Evolutionary conservation across 805 yeast species (phyloP), one percentile per base, ranked within the genome.

Genomic region (Zygosaccharomyces siamensis): DNA sequence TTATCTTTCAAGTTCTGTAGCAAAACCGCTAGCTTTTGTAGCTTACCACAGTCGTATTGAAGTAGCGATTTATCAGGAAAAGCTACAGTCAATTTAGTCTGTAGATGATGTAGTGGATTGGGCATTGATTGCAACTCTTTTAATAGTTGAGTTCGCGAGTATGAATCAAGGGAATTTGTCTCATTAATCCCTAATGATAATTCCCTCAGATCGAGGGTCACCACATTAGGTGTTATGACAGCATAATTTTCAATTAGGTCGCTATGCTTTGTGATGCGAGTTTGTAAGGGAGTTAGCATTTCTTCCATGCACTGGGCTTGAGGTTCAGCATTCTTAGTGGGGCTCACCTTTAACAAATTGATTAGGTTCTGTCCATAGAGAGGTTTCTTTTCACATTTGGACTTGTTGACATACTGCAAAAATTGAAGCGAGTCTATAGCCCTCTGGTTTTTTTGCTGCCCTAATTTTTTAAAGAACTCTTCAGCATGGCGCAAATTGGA

Each of bases 11-110:
- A 72, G 23, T 88, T 84, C 49, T 84, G 87, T 47, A 93, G 68
- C 40, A 93, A 70, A 3, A 72, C 67, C 0, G 97, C 92, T 44
- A 93, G 69, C 58, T 83, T 85, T 64, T 93, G 99, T 32, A 93
- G 73, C 67, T 93, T 93, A 50, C 99, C 99, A 73, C 99, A 93
- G 66, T 93, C 99, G 64, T 86, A 93, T 63, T 93, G 95, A 48
- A 93, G 68, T 50, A 93, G 71, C 11, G 93, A 83, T 64, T 90
- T 93, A 64, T 93, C 99, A 0, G 99, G 99, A 66, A 93, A 95
- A 14, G 96, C 97, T 58, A 93, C 88, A 0, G 97, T 84, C 41
- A 89, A 70, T 58, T 89, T 86, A 12, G 89, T 85, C 66, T 92
- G 97, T 1, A 92, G 70, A 51, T 83, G 81, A 63, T 89, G 96